Evolutionary conservation across 1,284 basidiomycete species (phyloP).

Genomic region (Dichomitus squalens): DNA sequence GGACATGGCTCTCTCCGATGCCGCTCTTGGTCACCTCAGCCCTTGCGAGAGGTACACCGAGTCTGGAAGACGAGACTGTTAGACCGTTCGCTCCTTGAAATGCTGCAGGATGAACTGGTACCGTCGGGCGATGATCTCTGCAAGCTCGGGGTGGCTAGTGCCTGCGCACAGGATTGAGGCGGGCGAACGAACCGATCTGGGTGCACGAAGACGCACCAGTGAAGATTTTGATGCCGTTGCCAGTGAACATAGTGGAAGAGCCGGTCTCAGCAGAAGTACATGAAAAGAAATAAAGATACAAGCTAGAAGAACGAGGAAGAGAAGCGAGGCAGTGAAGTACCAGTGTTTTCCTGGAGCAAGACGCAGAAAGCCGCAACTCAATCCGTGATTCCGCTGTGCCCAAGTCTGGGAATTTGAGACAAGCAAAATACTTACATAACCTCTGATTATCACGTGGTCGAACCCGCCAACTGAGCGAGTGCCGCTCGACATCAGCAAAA

Average conservation of each 20-base stretch:
- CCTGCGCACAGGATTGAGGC: slow-evolving; percentile 46
- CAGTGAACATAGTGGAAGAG: slow-evolving; percentile 61
- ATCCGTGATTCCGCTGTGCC: slow-evolving; percentile 4
- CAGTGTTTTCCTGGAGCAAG: slow-evolving; percentile 15
- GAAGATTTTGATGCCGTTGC: slow-evolving; percentile 90
- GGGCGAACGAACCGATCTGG: slow-evolving; percentile 11
- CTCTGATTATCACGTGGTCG: background rate
- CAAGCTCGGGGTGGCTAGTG: slow-evolving; percentile 95
- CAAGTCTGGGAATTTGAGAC: slow-evolving; percentile 10
- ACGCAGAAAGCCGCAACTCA: slow-evolving; percentile 6
- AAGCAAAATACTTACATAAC: background rate
- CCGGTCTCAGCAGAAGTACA: slow-evolving; percentile 27
- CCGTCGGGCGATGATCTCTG: slow-evolving; percentile 92
- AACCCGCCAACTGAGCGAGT: too few relatives aligned
- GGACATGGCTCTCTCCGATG: slow-evolving; percentile 91
- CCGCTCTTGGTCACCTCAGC: slow-evolving; percentile 88
- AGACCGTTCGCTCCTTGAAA: background rate
- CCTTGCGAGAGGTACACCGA: slow-evolving; percentile 82
- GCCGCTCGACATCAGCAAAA: too few relatives aligned
- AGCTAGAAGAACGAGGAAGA: slow-evolving; percentile 24
- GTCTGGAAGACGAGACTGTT: slow-evolving; percentile 47
- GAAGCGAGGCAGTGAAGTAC: slow-evolving; percentile 11
- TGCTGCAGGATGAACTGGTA: slow-evolving; percentile 35
- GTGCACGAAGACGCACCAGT: slow-evolving; percentile 62
- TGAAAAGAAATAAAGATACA: slow-evolving; percentile 33